These are phyloP conservation scores for Posidonia australis DNA, from an alignment of 106 monocot genomes.

Conservation along the genomic window DNA sequence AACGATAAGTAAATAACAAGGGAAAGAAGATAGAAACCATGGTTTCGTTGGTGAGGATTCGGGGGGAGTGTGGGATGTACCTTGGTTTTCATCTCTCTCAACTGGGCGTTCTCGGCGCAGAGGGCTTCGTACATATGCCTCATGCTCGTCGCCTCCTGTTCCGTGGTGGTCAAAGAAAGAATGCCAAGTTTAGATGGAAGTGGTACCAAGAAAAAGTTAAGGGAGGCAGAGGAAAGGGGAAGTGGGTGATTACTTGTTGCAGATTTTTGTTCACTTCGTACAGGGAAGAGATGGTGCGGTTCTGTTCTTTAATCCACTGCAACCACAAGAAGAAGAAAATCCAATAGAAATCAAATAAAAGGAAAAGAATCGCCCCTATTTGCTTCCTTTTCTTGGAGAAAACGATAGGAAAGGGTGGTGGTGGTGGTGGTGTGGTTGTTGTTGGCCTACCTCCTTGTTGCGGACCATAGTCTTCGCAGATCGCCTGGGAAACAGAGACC, in stretches of 20 bases:
- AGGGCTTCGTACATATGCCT: background rate
- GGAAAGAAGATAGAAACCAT: background rate
- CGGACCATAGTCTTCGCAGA: background rate
- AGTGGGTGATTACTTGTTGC: background rate
- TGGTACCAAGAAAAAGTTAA: background rate
- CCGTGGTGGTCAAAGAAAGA: background rate
- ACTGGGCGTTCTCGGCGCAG: background rate
- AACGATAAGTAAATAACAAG: background rate
- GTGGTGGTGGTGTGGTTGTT: background rate
- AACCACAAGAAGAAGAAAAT: background rate
- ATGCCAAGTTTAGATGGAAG: background rate
- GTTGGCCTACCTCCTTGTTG: conserved; percentile 1
- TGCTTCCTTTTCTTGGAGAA: background rate
- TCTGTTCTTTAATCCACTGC: conserved; percentile 4
- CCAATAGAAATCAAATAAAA: background rate
- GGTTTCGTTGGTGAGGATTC: background rate
- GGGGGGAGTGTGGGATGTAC: background rate
- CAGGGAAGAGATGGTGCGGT: background rate
- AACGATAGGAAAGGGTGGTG: background rate
- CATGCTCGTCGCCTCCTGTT: conserved; percentile 3
- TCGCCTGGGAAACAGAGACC: background rate
- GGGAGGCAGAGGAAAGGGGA: background rate
- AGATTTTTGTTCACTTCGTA: conserved; percentile 2
- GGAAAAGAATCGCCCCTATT: background rate
- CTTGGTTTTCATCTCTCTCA: background rate